Evolutionary conservation across 2,329 filamentous ascomycete genomes (phyloP).

Genomic region (Elsinoe necatrix): DNA sequence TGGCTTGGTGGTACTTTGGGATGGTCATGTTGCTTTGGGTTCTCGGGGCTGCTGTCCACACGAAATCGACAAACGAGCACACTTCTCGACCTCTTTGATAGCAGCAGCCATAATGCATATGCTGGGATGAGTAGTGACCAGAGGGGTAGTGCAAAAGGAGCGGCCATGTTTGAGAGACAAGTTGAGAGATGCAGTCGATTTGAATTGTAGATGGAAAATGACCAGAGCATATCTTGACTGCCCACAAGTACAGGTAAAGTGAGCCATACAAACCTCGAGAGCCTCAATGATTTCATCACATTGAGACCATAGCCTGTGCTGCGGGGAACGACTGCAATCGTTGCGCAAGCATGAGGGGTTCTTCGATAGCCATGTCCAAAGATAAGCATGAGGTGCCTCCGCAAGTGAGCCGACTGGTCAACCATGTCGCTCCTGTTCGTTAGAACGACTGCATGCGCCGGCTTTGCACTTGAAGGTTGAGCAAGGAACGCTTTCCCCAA

Average conservation of each 20-base stretch:
- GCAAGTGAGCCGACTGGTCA: background rate
- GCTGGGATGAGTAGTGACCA: slow-evolving; percentile 28
- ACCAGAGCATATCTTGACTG: background rate
- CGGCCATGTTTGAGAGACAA: too few species aligned
- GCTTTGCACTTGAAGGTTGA: background rate
- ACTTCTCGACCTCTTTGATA: slow-evolving; percentile 32
- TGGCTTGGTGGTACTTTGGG: slow-evolving; percentile 21
- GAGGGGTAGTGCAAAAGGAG: slow-evolving; percentile 24
- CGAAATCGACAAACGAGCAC: slow-evolving; percentile 34
- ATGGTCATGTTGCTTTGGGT: background rate
- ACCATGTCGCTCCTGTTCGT: background rate
- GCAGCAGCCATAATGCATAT: slow-evolving; percentile 24
- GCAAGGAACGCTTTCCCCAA: background rate
- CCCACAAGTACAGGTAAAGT: background rate
- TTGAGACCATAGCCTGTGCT: background rate
- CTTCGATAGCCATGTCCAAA: background rate
- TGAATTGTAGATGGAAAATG: too few species aligned
- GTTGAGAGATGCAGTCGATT: slow-evolving; percentile 1
- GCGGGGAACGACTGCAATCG: background rate
- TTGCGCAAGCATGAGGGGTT: background rate
- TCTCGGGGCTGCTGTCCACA: background rate
- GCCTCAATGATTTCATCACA: background rate
- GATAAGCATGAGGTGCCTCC: background rate
- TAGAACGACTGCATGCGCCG: background rate
- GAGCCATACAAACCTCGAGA: background rate